These are phyloP conservation scores for Scheffersomyces segobiensis DNA, from an alignment of 1,139 yeast genomes.

Conservation along the genomic window DNA sequence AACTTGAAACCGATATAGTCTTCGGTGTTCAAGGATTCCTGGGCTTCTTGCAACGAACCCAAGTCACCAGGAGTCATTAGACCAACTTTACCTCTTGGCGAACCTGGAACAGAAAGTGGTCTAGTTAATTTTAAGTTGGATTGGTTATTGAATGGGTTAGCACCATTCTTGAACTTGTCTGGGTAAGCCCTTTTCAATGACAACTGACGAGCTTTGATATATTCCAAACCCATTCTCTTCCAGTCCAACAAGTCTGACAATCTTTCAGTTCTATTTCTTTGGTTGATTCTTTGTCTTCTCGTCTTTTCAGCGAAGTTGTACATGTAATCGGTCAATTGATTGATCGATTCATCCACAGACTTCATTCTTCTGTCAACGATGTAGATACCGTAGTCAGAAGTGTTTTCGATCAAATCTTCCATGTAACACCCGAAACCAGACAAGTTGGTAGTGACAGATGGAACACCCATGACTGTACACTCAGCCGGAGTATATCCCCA, in stretches of 20 bases:
- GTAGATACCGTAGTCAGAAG: slow-evolving; percentile 94
- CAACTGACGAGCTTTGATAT: slow-evolving; percentile 90
- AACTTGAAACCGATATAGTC: slow-evolving; percentile 81
- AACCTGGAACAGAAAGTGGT: slow-evolving; percentile 94
- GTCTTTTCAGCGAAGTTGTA: slow-evolving; percentile 85
- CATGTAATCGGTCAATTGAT: slow-evolving; percentile 89
- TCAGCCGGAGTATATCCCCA: slow-evolving; percentile 99
- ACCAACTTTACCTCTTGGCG: slow-evolving; percentile 68
- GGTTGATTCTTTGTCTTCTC: slow-evolving; percentile 96
- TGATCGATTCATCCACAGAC: slow-evolving; percentile 90
- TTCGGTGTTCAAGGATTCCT: slow-evolving; percentile 69
- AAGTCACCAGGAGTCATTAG: slow-evolving; percentile 97
- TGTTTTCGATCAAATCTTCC: slow-evolving; percentile 96
- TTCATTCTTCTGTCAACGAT: slow-evolving; percentile 94
- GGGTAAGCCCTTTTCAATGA: slow-evolving; percentile 95
- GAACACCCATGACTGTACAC: slow-evolving; percentile 99
- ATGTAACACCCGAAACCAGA: slow-evolving; percentile 98
- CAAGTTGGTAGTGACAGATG: slow-evolving; percentile 94
- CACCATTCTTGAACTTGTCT: slow-evolving; percentile 66
- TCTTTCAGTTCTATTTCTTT: slow-evolving; percentile 95
- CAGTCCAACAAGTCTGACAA: slow-evolving; percentile 91
- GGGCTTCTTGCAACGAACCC: slow-evolving; percentile 92
- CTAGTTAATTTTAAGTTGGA: slow-evolving; percentile 74
- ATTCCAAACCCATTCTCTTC: slow-evolving; percentile 97
- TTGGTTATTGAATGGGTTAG: slow-evolving; percentile 59